These are phyloP conservation scores for Lactarius psammicola DNA, from an alignment of 768 basidiomycete genomes.

Conservation along the genomic window DNA sequence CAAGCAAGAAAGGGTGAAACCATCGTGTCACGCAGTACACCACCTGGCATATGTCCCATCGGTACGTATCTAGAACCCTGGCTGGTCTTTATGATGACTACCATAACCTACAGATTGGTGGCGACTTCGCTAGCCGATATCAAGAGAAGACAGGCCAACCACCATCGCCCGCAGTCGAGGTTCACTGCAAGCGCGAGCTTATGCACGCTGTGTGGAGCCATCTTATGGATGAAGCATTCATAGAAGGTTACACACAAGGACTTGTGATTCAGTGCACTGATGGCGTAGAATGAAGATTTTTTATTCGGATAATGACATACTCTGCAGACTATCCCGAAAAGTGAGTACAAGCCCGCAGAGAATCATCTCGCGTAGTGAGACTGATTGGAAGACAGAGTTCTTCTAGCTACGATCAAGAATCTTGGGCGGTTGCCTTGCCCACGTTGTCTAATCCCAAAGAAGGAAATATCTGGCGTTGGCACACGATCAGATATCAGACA, in stretches of 20 bases:
- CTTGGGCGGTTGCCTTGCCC: background rate
- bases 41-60: background rate
- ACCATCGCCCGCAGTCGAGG: background rate
- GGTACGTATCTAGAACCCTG: background rate
- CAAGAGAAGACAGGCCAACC: background rate
- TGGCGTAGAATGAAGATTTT: conserved; percentile 30
- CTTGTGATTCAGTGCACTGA: conserved; percentile 25
- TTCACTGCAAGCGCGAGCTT: conserved; percentile 31
- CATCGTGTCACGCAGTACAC: background rate
- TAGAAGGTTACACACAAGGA: conserved; percentile 23
- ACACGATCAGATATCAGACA: too few species aligned
- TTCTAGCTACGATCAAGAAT: conserved; percentile 27
- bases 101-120: background rate
- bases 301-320: conserved; percentile 32
- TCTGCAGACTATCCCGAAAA: conserved; percentile 33
- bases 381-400: conserved; percentile 16
- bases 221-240: conserved; percentile 30
- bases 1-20: background rate
- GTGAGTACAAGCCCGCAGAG: conserved; percentile 17
- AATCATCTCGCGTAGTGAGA: too few species aligned
- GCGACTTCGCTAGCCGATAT: background rate
- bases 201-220: conserved; percentile 30
- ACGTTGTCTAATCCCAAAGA: background rate
- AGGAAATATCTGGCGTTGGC: too few species aligned
- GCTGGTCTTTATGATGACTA: background rate